Base-by-base conservation (phyloP, 1,284 basidiomycete species). In the Malassezia restricta region DNA sequence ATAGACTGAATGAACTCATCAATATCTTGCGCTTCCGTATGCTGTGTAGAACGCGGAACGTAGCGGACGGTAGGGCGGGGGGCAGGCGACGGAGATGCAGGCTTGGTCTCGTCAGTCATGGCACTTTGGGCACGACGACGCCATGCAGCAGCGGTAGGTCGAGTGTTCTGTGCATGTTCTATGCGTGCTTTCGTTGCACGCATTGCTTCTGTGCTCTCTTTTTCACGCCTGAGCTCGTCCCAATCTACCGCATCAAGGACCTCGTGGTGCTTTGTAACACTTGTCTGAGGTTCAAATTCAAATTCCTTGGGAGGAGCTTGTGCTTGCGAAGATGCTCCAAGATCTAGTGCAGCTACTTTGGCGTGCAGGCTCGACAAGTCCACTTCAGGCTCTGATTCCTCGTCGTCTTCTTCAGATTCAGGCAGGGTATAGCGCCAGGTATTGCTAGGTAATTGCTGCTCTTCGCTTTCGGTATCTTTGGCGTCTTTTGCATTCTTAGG, bases 341-440 rank as follows among this genome's bases (percentile, higher is more conserved):
- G 50, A 12, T 61, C 67, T 3, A 67, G 40, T 1, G 63, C 54
- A 1, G 61, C 58, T 4, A 72, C 63, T 12, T 59, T 52, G 12
- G 56, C 65, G 6, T 64, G 47, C 5, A 72, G 58, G 14, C 46
- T 47, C 24, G 62, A 57, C 12, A 71, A 53, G 45, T 72, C 68
- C 8, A 72, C 62, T 44, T 71, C 69, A 8, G 68, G 64, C 41
- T 69, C 66, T 24, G 20, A 24, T 0, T 61, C 59, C 28, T 71
- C 70, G 11, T 54, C 49, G 8, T 64, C 61, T 57, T 35, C 33
- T 3, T 56, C 48, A 46, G 14, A 40, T 30, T 49, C 47, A 6
- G 47, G 39, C 20, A 44, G 31, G n/a, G 48, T 32, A 42, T 55
- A 55, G 5, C 53, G 53, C 53, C 53, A 55, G 14, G 14, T 35